Conservation (phyloP, 148 eudicot genomes). For the Chenopodium berlandieri region DNA sequence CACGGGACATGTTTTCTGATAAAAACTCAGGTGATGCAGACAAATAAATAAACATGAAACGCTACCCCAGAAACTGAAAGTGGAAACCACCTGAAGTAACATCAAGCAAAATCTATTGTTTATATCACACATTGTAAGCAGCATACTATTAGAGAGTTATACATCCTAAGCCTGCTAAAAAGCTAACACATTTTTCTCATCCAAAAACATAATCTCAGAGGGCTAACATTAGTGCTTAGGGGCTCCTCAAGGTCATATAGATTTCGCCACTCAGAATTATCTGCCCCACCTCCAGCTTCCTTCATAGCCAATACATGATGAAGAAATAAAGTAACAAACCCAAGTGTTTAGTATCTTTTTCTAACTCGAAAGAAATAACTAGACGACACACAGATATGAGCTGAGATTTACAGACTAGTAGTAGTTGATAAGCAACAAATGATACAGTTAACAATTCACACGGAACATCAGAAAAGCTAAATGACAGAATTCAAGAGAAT, state of each 20-base stretch:
- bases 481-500: not conserved
- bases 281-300: conserved; percentile 50
- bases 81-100: too few relatives aligned
- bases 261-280: conserved; percentile 60
- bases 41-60: not conserved
- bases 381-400: not conserved
- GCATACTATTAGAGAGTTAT: too few relatives aligned
- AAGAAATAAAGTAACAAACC: conserved; percentile 9
- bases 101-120: too few relatives aligned
- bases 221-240: conserved; percentile 52
- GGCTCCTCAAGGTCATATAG: conserved; percentile 72
- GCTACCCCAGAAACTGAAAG: too few relatives aligned
- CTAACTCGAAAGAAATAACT: not conserved
- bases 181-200: too few relatives aligned
- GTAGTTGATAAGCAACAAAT: not conserved
- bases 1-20: not conserved
- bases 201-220: conserved; percentile 11
- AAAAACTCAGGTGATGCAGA: not conserved
- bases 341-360: not conserved
- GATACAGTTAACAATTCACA: not conserved
- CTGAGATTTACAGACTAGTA: not conserved
- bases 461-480: not conserved
- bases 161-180: too few relatives aligned
- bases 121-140: too few relatives aligned
- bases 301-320: conserved; percentile 17